phyloP scores from a whole-genome alignment of 441 rosid genomes.

The Kokia cookei region DNA sequence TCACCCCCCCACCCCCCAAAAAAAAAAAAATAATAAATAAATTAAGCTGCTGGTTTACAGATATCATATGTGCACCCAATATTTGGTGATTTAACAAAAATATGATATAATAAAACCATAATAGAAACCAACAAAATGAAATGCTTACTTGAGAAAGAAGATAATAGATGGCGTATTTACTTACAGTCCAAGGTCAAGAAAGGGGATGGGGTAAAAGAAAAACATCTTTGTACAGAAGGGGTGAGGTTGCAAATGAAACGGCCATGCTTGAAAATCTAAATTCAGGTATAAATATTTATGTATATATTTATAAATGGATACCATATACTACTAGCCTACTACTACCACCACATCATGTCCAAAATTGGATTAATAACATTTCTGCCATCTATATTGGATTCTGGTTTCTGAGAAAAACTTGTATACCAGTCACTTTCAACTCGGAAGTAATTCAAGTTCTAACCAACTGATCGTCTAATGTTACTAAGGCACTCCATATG shows the following conservation, averaged over 20 bases:
- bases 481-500: slow-evolving; percentile 2
- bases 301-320: slow-evolving; percentile 19
- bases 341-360: slow-evolving; percentile 25
- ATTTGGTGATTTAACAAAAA: not conserved
- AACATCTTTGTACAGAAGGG: slow-evolving; percentile 7
- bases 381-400: slow-evolving; percentile 9
- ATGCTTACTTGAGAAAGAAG: not conserved
- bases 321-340: slow-evolving; percentile 15
- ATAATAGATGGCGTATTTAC: slow-evolving; percentile 1
- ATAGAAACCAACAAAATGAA: not conserved
- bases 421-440: slow-evolving; percentile 7
- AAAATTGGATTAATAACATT: slow-evolving; percentile 28
- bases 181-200: not conserved
- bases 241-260: not conserved
- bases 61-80: not conserved
- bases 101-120: not conserved
- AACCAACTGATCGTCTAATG: not conserved
- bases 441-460: slow-evolving; percentile 9
- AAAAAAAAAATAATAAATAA: too few species aligned
- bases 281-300: slow-evolving; percentile 8
- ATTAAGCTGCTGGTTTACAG: too few species aligned
- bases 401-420: slow-evolving; percentile 10
- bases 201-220: not conserved
- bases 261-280: not conserved
- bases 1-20: too few species aligned